These are phyloP conservation scores for Ceratobasidium sp. DNA, from an alignment of 1,284 basidiomycete species.

Conservation along the genomic window DNA sequence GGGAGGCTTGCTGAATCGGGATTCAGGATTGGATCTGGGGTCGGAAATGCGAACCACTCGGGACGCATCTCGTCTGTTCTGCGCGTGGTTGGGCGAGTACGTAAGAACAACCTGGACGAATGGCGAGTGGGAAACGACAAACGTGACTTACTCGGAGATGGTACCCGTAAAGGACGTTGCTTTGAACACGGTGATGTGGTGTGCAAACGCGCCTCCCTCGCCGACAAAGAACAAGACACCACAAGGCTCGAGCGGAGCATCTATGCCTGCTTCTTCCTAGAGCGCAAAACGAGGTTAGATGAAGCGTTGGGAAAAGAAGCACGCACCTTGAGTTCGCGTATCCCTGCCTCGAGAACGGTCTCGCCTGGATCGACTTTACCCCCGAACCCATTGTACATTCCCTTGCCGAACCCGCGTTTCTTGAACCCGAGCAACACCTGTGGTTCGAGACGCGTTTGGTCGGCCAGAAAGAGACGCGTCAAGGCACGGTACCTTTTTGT, in stretches of 20 bases:
- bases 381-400: slow-evolving; percentile 79
- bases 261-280: slow-evolving; percentile 84
- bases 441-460: slow-evolving; percentile 3
- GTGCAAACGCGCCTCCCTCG: slow-evolving; percentile 67
- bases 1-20: not conserved
- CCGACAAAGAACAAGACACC: slow-evolving; percentile 73
- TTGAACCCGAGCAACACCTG: slow-evolving; percentile 76
- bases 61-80: slow-evolving; percentile 80
- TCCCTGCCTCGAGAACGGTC: slow-evolving; percentile 69
- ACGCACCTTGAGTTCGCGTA: slow-evolving; percentile 72
- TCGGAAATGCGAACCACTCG: slow-evolving; percentile 68
- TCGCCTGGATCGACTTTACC: slow-evolving; percentile 79
- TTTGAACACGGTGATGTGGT: slow-evolving; percentile 75
- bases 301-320: not conserved
- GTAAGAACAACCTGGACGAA: slow-evolving; percentile 5
- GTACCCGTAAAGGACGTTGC: slow-evolving; percentile 68
- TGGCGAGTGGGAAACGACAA: slow-evolving; percentile 10
- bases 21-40: not conserved
- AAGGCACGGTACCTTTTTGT: slow-evolving; percentile 30
- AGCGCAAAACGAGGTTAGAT: not conserved
- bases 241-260: slow-evolving; percentile 67
- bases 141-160: slow-evolving; percentile 68
- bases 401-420: slow-evolving; percentile 74
- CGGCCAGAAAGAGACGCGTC: not conserved
- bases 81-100: not conserved